phyloP scores from a whole-genome alignment of 2,329 filamentous ascomycete species.

The Furcasterigmium furcatum region DNA sequence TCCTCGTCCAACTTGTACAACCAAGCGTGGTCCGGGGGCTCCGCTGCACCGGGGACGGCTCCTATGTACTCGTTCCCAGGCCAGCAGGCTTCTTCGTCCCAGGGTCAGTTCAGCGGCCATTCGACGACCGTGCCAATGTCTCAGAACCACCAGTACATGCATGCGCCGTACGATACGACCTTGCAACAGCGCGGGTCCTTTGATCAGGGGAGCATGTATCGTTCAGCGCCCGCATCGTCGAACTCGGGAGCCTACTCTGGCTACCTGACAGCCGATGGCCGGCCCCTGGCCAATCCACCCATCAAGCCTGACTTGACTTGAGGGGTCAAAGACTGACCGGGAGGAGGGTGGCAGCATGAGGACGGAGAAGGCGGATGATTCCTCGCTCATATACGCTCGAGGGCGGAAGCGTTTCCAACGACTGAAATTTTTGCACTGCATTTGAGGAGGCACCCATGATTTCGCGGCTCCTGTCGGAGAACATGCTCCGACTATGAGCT shows the following conservation, averaged over 20 bases:
- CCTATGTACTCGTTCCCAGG: constrained; percentile 43
- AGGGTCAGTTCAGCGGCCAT: constrained; percentile 25
- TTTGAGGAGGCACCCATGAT: background rate
- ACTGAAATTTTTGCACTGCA: background rate
- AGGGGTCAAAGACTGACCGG: constrained; percentile 10
- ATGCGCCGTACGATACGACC: constrained; percentile 28
- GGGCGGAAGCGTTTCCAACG: no score
- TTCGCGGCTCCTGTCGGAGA: background rate
- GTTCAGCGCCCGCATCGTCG: constrained; percentile 5
- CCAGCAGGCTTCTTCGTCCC: constrained; percentile 28
- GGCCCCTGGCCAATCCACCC: constrained; percentile 19
- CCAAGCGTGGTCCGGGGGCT: constrained; percentile 40
- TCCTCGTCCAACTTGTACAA: constrained; percentile 35
- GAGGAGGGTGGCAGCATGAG: no score
- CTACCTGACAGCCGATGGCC: constrained; percentile 28
- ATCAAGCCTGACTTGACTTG: constrained; percentile 9
- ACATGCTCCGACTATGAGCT: no score
- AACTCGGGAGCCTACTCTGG: constrained; percentile 24
- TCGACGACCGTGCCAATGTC: constrained; percentile 23
- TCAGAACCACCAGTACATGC: constrained; percentile 29
- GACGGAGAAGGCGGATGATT: no score
- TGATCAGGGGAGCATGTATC: constrained; percentile 27
- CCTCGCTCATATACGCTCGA: no score
- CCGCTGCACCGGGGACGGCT: constrained; percentile 34
- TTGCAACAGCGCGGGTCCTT: constrained; percentile 24